These are phyloP conservation scores for Sclerotinia sclerotiorum DNA, from an alignment of 2,329 filamentous ascomycete genomes.

Conservation along the genomic window DNA sequence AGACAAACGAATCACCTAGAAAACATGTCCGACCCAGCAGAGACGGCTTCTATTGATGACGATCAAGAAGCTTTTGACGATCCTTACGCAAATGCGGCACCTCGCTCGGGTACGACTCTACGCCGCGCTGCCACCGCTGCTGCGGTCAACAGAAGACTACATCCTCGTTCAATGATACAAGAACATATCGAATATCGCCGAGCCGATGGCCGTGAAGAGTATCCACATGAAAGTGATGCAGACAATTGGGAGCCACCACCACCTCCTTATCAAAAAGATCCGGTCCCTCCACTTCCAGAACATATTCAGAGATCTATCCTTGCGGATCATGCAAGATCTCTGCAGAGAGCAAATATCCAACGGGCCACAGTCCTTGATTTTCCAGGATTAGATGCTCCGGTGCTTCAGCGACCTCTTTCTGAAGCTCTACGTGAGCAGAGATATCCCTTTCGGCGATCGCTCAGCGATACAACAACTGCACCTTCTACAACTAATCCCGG, in stretches of 20 bases:
- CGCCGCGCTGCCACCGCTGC: slow-evolving; percentile 75
- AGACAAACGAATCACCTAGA: slow-evolving; percentile 31
- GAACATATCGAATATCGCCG: slow-evolving; percentile 62
- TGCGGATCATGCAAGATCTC: slow-evolving; percentile 36
- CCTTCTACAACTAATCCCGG: slow-evolving; percentile 32
- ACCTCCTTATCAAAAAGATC: slow-evolving; percentile 71
- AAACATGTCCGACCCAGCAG: slow-evolving; percentile 28
- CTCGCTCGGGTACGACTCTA: slow-evolving; percentile 67
- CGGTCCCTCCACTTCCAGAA: slow-evolving; percentile 42
- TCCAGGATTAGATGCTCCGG: slow-evolving; percentile 31
- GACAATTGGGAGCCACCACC: slow-evolving; percentile 88
- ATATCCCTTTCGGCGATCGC: slow-evolving; percentile 40
- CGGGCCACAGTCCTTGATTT: slow-evolving; percentile 32
- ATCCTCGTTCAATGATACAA: slow-evolving; percentile 56
- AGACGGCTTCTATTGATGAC: slow-evolving; percentile 38
- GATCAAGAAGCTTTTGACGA: slow-evolving; percentile 60
- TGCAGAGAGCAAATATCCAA: slow-evolving; percentile 36
- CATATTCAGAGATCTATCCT: slow-evolving; percentile 41
- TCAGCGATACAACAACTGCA: slow-evolving; percentile 43
- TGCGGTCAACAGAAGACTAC: slow-evolving; percentile 66
- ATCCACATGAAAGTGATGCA: slow-evolving; percentile 83
- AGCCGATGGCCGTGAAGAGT: slow-evolving; percentile 67
- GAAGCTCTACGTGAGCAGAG: slow-evolving; percentile 34
- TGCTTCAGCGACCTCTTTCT: slow-evolving; percentile 32
- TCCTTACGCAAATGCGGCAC: slow-evolving; percentile 71